Evolutionary conservation across 2,329 filamentous ascomycete species (phyloP), one percentile per base, ranked within the genome.

Genomic region (Trichoderma guizhouense): DNA sequence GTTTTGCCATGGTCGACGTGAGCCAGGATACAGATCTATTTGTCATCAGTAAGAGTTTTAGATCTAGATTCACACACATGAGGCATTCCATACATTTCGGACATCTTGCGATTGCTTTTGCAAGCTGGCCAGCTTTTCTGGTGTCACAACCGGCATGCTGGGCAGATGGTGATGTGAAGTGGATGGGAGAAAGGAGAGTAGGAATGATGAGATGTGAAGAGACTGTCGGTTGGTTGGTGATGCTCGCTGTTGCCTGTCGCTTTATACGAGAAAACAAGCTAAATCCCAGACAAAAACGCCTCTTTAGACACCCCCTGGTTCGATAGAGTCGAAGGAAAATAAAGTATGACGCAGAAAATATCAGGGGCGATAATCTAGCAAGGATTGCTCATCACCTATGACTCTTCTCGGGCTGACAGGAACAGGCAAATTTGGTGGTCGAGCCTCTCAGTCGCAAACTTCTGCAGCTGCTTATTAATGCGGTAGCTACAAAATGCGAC

Each of bases 1-100:
- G 96, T 99, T 83, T 99, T 99, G 78, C 96, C 96, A 87, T 99
- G 96, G 82, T 99, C 96, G 78, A 98, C 95, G 81, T 98, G 95
- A 61, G 95, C 95, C 76, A 98, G 84, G 77, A 98, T 97, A 82
- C 95, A 98, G 76, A 98, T 97, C 93, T 94, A 55, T 3, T 18
- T 5, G 28, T 47, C 26, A 53, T 69, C n/a, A 60, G 58, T 32
- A 12, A 39, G 30, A 26, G n/a, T 14, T 5, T 28, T 60, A 67
- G 30, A 12, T n/a, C 14, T 30, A 2, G 5, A 15, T 21, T 12
- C 8, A 43, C 7, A 28, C n/a, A 34, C 3, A 3, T 28, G n/a
- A 53, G 5, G 24, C 7, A 12, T 34, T 57, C 81, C 89, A 81
- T 86, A 97, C 94, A 88, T 99, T 99, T 85, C 96, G 90, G 80